A percentile compares a stretch with the other conserved stretches of the same genome.
phyloP scores from a whole-genome alignment of 2,329 filamentous ascomycete genomes.

The Periconia sp. region DNA sequence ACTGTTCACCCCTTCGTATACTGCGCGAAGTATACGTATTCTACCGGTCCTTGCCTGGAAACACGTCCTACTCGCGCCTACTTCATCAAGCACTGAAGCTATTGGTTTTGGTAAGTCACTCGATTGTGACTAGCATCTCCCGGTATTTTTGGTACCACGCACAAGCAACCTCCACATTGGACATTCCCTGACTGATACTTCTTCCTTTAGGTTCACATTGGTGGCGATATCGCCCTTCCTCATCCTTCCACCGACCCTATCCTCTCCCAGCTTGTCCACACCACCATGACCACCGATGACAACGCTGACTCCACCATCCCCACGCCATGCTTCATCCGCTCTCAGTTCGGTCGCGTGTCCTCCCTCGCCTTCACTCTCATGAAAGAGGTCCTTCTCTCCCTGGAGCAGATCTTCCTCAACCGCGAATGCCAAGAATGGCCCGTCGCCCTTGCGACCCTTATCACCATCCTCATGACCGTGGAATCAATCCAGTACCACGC shows the following conservation, averaged over 20 bases:
- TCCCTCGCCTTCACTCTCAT: conserved; percentile 37
- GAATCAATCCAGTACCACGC: conserved; percentile 49
- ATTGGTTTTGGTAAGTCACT: conserved; percentile 45
- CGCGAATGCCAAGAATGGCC: conserved; percentile 41
- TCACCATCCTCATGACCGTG: conserved; percentile 44
- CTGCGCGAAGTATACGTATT: conserved; percentile 43
- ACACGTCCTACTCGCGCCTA: conserved; percentile 23
- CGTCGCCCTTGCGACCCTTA: conserved; percentile 37
- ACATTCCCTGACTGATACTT: no score
- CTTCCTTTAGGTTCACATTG: no score
- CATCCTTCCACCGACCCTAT: conserved; percentile 18
- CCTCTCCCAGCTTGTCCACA: conserved; percentile 23
- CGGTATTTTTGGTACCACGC: no score
- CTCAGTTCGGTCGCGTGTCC: conserved; percentile 44
- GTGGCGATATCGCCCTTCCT: conserved; percentile 43
- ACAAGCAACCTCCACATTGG: no score
- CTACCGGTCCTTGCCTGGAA: conserved; percentile 27
- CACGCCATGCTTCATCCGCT: conserved; percentile 48
- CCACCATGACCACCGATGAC: conserved; percentile 21
- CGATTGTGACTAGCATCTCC: no score
- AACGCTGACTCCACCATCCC: conserved; percentile 19
- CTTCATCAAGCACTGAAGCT: conserved; percentile 45
- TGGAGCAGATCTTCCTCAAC: conserved; percentile 39
- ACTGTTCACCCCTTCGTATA: conserved; percentile 38
- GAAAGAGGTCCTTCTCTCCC: conserved; percentile 35